Evolutionary conservation across 2,329 filamentous ascomycete genomes (phyloP).

Genomic region (Onygena corvina): DNA sequence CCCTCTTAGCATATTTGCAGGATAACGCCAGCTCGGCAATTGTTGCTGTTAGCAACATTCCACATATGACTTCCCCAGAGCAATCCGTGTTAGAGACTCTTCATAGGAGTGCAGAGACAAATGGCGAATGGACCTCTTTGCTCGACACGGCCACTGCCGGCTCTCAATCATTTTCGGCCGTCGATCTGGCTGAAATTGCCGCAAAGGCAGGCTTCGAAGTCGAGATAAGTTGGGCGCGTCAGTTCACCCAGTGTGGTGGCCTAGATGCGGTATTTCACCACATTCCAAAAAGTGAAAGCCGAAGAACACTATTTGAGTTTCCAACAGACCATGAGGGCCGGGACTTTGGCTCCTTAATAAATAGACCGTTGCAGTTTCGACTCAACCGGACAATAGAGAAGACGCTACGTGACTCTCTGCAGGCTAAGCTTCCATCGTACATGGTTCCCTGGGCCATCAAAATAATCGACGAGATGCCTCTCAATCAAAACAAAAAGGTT

Average conservation of each 20-base stretch:
- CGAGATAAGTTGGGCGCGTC: constrained; percentile 10
- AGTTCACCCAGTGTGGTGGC: constrained; percentile 8
- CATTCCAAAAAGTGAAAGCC: background rate
- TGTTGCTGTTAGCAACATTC: constrained; percentile 4
- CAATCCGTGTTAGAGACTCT: background rate
- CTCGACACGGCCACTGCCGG: too few species aligned
- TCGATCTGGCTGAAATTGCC: constrained; percentile 6
- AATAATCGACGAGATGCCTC: background rate
- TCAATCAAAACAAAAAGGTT: background rate
- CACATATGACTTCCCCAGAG: background rate
- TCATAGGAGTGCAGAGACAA: background rate
- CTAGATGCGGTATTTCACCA: constrained; percentile 12
- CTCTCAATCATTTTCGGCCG: background rate
- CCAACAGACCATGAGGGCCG: background rate
- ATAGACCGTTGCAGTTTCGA: background rate
- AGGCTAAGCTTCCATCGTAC: background rate
- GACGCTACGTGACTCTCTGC: background rate
- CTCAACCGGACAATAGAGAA: background rate
- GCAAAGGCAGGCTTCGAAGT: constrained; percentile 7
- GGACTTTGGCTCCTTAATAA: background rate
- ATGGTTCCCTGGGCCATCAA: background rate
- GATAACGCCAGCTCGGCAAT: background rate
- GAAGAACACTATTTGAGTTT: background rate
- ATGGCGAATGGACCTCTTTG: background rate
- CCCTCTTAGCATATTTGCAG: background rate